phyloP scores from a whole-genome alignment of 2,329 filamentous ascomycete genomes.

The Beauveria bassiana region DNA sequence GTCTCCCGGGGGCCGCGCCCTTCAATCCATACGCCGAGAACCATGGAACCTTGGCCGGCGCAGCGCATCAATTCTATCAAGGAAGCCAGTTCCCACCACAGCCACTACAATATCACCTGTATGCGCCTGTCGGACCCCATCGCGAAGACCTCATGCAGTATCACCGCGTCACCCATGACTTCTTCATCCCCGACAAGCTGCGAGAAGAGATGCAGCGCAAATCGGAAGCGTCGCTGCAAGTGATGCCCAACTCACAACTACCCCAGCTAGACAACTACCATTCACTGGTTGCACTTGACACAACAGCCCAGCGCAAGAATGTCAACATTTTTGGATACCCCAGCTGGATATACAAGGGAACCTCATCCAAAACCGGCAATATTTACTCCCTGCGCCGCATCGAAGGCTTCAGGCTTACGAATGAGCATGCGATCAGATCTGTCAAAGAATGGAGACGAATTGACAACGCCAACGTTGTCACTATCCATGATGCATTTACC shows the following conservation, averaged over 20 bases:
- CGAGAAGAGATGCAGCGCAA: conserved; percentile 87
- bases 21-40: conserved; percentile 77
- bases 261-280: conserved; percentile 84
- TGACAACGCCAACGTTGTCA: conserved; percentile 72
- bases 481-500: conserved; percentile 86
- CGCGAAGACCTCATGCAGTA: conserved; percentile 75
- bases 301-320: conserved; percentile 69
- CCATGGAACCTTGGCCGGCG: conserved; percentile 46
- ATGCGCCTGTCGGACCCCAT: conserved; percentile 79
- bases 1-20: conserved; percentile 32
- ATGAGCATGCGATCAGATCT: conserved; percentile 78
- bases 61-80: conserved; percentile 59
- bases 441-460: conserved; percentile 88
- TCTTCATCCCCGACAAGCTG: conserved; percentile 82
- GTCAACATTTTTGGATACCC: conserved; percentile 75
- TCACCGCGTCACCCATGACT: conserved; percentile 79
- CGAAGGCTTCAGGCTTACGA: conserved; percentile 82
- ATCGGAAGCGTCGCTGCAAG: conserved; percentile 75
- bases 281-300: conserved; percentile 83
- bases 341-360: conserved; percentile 93
- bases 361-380: conserved; percentile 78
- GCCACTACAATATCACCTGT: conserved; percentile 84
- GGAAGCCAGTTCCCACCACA: conserved; percentile 49
- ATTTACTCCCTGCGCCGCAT: conserved; percentile 82
- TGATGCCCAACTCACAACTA: conserved; percentile 68